Evolutionary conservation across 2,329 filamentous ascomycete genomes (phyloP).

Genomic region (Myriosclerotinia duriaeana): DNA sequence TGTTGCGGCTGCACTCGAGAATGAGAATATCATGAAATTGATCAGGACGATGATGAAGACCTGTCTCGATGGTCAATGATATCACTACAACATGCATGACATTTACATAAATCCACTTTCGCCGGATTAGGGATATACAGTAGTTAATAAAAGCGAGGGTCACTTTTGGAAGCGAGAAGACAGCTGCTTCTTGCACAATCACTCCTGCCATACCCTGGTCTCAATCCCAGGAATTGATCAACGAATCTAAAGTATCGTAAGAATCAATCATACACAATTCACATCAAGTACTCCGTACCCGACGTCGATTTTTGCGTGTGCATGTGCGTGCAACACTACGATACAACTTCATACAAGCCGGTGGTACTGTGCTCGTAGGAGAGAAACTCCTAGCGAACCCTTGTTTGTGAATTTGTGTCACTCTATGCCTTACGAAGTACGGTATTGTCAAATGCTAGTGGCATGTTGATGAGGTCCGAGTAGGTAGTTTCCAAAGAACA

Average conservation of each 20-base stretch:
- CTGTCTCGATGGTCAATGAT: slow-evolving; percentile 47
- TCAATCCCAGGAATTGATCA: neutral
- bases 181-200: neutral
- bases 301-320: neutral
- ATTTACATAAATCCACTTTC: neutral
- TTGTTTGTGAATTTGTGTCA: slow-evolving; percentile 1
- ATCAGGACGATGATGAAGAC: slow-evolving; percentile 92
- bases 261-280: neutral
- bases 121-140: neutral
- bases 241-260: neutral
- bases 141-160: too few relatives aligned
- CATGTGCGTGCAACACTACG: slow-evolving; percentile 11
- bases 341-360: neutral
- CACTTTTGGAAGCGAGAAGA: neutral
- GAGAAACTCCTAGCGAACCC: neutral
- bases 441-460: neutral
- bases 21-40: slow-evolving; percentile 83
- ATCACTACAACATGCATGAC: slow-evolving; percentile 6
- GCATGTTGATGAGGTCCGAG: slow-evolving; percentile 1
- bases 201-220: neutral
- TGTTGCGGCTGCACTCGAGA: slow-evolving; percentile 91
- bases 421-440: neutral
- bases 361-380: neutral
- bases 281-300: neutral
- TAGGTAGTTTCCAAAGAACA: slow-evolving; percentile 13